Conservation (phyloP, 1,139 yeast species). For the Suhomyces bolitotheri region DNA sequence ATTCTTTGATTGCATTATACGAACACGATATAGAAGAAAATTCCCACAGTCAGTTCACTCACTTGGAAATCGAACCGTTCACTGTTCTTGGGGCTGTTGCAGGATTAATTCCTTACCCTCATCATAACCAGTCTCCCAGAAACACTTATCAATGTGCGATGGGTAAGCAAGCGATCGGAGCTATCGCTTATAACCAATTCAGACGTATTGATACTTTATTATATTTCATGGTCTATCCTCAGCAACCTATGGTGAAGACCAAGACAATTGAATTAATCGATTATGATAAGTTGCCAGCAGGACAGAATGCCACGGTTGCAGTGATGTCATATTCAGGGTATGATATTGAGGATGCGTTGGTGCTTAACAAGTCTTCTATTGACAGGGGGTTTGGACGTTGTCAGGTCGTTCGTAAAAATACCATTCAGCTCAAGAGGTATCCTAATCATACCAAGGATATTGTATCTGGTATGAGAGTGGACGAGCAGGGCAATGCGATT, state of each 20-base stretch:
- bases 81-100: conserved; percentile 98
- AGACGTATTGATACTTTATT: conserved; percentile 91
- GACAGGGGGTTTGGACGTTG: conserved; percentile 99
- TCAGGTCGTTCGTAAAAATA: conserved; percentile 92
- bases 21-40: conserved; percentile 54
- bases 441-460: conserved; percentile 93
- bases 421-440: conserved; percentile 84
- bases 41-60: conserved; percentile 54
- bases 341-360: conserved; percentile 99
- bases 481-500: conserved; percentile 75
- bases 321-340: conserved; percentile 99
- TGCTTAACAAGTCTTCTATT: conserved; percentile 84
- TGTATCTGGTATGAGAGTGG: conserved; percentile 86
- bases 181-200: conserved; percentile 95
- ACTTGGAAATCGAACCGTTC: conserved; percentile 94
- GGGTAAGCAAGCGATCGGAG: conserved; percentile 99
- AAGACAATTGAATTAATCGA: conserved; percentile 94
- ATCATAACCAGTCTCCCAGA: conserved; percentile 99
- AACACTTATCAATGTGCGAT: conserved; percentile 98
- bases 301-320: conserved; percentile 98
- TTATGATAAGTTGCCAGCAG: conserved; percentile 96
- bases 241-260: conserved; percentile 98
- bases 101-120: conserved; percentile 98
- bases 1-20: conserved; percentile 87
- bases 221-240: conserved; percentile 96